Evolutionary conservation across 257 asterid genomes (phyloP), one percentile per base, ranked within the genome.

Genomic region (Lycium barbarum): DNA sequence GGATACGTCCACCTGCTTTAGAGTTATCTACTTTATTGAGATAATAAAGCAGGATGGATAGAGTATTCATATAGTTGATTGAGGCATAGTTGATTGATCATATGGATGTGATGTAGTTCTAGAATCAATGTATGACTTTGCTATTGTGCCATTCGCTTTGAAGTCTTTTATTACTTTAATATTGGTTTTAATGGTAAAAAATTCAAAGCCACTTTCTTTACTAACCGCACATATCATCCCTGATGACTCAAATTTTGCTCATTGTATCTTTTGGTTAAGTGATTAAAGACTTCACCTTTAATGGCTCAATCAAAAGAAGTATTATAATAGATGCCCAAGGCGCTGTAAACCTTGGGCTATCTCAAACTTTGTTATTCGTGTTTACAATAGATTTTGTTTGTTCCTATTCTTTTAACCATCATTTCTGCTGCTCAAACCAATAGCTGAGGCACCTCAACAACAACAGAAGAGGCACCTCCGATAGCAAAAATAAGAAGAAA

Each of bases 381-480:
- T 13, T 22, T 47, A 22, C 10, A 22, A 51, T 73, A 13, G 26
- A 26, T 26, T 74, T 26, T 76, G 18, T 12, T 1, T 38, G 49
- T 43, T 76, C 81, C 14, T 51, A 26, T 76, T 45, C 63, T 7
- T 22, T 76, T 7, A 26, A 14, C 35, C 82, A 26, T 51, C 82
- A 7, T 22, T 51, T 51, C 40, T 74, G 62, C 81, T 49, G 81
- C 62, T 26, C 82, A 74, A 74, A 74, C 81, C 15, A 76, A 53
- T 1, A 76, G 4, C 63, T 51, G 22, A 51, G 59, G 81, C 20
- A 13, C 14, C 22, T 76, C 45, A 67, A n/a, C n/a, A n/a, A n/a
- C n/a, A n/a, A n/a, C n/a, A n/a, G n/a, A n/a, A n/a, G n/a, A n/a
- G n/a, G n/a, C n/a, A n/a, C n/a, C n/a, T n/a, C n/a, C n/a, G n/a